Conservation (phyloP, 208 protist species). For the Tritrichomonas musculus region DNA sequence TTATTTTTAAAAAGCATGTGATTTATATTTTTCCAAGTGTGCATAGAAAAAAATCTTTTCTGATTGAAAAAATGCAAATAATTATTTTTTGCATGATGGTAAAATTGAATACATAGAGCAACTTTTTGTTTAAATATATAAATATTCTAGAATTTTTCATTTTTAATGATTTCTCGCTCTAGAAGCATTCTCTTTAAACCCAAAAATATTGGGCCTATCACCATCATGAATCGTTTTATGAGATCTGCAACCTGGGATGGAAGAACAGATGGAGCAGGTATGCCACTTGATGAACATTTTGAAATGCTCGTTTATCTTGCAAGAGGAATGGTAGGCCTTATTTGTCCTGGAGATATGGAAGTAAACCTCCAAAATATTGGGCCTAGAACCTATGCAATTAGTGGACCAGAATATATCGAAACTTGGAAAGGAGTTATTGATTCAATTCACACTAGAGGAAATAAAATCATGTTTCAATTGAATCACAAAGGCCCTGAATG, state of each 20-base stretch:
- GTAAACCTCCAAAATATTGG: background rate
- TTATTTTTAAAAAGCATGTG: too few species aligned
- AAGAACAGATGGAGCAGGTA: background rate
- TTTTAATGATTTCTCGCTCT: background rate
- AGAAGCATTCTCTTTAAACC: background rate
- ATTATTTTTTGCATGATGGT: too few species aligned
- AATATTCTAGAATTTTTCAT: too few species aligned
- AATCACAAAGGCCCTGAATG: background rate
- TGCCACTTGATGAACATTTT: background rate
- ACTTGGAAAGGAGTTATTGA: background rate
- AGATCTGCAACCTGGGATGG: background rate
- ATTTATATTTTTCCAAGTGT: too few species aligned
- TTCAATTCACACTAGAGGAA: background rate
- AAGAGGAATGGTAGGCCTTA: background rate
- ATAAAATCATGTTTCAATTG: background rate
- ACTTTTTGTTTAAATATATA: too few species aligned
- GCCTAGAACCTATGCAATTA: background rate
- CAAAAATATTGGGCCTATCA: background rate
- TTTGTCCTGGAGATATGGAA: background rate
- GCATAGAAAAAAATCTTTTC: too few species aligned
- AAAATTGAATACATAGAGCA: too few species aligned
- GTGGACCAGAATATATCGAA: background rate
- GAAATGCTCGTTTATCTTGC: background rate
- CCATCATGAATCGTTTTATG: background rate
- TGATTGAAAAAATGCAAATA: too few species aligned